These are phyloP conservation scores for Aureobasidium mangrovei DNA, from an alignment of 2,329 filamentous ascomycete genomes.

Conservation along the genomic window DNA sequence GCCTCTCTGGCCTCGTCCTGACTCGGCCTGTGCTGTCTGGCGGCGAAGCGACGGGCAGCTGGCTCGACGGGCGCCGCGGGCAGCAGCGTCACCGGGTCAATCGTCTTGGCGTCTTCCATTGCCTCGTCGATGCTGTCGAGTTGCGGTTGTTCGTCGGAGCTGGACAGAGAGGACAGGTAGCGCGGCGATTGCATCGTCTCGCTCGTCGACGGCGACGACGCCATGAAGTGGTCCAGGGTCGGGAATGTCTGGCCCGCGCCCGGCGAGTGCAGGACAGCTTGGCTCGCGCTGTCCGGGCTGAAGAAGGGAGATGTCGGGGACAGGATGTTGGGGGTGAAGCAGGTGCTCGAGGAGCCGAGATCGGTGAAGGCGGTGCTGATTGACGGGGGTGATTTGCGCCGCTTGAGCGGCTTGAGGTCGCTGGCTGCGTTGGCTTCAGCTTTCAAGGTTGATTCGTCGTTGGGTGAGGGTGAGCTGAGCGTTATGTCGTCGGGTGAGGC, in stretches of 20 bases:
- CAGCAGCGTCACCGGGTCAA: too few species aligned
- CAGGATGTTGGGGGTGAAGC: conserved; percentile 60
- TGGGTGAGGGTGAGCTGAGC: neutral
- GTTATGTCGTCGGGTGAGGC: conserved; percentile 52
- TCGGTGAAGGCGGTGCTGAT: conserved; percentile 61
- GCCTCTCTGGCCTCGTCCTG: conserved; percentile 81
- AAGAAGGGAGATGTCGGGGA: conserved; percentile 73
- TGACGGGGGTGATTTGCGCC: conserved; percentile 39
- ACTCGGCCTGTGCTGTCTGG: conserved; percentile 37
- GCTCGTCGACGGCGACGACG: conserved; percentile 33
- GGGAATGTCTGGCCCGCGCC: conserved; percentile 69
- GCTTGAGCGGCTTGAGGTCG: neutral
- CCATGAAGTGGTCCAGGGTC: conserved; percentile 52
- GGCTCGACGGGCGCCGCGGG: too few species aligned
- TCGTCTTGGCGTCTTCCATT: conserved; percentile 24
- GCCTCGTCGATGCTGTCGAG: conserved; percentile 34
- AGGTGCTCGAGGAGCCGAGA: conserved; percentile 39
- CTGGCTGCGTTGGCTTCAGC: neutral
- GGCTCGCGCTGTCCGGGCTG: conserved; percentile 52
- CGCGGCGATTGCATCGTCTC: neutral
- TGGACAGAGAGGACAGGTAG: neutral
- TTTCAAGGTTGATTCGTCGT: neutral
- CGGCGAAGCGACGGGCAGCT: too few species aligned
- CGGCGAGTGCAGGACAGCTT: neutral
- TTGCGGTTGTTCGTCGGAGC: neutral